These are phyloP conservation scores for Aureobasidium sp. DNA, from an alignment of 2,329 filamentous ascomycete genomes.

Conservation along the genomic window DNA sequence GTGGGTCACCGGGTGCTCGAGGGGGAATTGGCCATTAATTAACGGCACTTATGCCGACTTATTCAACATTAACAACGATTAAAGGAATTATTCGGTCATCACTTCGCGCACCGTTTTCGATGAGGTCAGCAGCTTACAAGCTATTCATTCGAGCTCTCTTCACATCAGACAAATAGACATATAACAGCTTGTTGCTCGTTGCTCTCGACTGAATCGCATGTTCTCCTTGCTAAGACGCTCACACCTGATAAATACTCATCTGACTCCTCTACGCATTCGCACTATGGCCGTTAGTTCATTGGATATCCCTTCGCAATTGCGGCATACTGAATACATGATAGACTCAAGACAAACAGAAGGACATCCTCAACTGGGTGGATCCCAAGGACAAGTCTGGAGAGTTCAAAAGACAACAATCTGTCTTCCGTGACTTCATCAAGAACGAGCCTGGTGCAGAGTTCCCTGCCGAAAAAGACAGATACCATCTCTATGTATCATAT, in stretches of 20 bases:
- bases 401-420: slow-evolving; percentile 80
- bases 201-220: background rate
- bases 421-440: slow-evolving; percentile 75
- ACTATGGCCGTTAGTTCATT: slow-evolving; percentile 13
- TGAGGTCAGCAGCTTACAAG: slow-evolving; percentile 11
- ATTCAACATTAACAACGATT: background rate
- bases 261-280: background rate
- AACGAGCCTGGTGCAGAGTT: slow-evolving; percentile 63
- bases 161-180: background rate
- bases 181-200: background rate
- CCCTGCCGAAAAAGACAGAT: slow-evolving; percentile 76
- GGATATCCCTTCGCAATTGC: background rate
- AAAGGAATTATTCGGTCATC: background rate
- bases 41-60: background rate
- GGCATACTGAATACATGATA: background rate
- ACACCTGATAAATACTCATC: background rate
- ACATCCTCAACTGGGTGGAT: slow-evolving; percentile 76
- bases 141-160: background rate
- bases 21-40: background rate
- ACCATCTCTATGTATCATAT: slow-evolving; percentile 92
- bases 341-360: slow-evolving; percentile 21
- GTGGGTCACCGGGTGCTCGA: too few species aligned
- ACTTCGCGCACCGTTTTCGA: background rate
- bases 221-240: slow-evolving; percentile 9
- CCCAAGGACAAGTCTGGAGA: slow-evolving; percentile 72